Evolutionary conservation across 306 rosid species (phyloP).

Genomic region (Casuarina glauca): DNA sequence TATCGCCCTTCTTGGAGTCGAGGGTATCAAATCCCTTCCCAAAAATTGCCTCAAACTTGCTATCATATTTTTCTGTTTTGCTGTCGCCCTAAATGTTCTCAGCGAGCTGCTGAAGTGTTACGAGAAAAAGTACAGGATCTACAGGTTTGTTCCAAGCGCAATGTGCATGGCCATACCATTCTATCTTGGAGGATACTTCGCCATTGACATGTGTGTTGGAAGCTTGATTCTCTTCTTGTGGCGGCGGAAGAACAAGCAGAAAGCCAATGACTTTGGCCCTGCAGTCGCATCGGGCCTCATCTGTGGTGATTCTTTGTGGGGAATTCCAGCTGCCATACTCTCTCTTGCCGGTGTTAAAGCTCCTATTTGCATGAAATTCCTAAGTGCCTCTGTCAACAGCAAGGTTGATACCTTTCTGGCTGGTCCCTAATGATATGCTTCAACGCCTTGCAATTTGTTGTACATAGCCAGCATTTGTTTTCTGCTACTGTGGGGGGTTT

Average conservation of each 20-base stretch:
- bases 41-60: constrained; percentile 54
- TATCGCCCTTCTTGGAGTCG: constrained; percentile 68
- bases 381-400: constrained; percentile 36
- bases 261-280: constrained; percentile 51
- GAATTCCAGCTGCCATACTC: constrained; percentile 66
- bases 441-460: not conserved
- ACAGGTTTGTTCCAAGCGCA: constrained; percentile 54
- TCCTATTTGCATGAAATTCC: constrained; percentile 78
- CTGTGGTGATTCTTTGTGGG: constrained; percentile 76
- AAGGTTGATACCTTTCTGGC: constrained; percentile 41
- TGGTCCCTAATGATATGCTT: not conserved
- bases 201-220: constrained; percentile 77
- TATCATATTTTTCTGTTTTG: constrained; percentile 32
- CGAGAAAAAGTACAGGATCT: constrained; percentile 36
- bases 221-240: constrained; percentile 58
- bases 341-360: constrained; percentile 46
- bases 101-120: constrained; percentile 38
- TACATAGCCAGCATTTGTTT: too few relatives aligned
- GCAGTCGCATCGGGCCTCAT: constrained; percentile 71
- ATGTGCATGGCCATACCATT: constrained; percentile 80
- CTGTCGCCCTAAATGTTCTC: constrained; percentile 36
- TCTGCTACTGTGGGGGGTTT: too few relatives aligned
- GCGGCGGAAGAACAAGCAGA: constrained; percentile 40
- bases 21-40: constrained; percentile 69
- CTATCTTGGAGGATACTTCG: constrained; percentile 65